phyloP scores from a whole-genome alignment of 148 eudicot species.

The Fallopia convolvulus region DNA sequence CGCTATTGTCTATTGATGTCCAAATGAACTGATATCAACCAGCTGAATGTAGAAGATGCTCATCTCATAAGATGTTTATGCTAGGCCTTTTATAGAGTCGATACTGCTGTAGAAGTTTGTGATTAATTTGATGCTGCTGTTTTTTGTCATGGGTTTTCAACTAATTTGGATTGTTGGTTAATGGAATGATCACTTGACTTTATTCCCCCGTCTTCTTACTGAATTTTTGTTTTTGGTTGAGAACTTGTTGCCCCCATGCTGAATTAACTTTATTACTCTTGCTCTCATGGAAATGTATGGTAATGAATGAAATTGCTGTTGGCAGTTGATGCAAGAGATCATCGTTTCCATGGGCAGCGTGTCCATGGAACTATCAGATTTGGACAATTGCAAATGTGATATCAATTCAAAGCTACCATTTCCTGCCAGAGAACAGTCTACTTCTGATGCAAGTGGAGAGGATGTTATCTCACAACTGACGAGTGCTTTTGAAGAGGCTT shows the following conservation, averaged over 20 bases:
- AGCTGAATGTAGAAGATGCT: not conserved
- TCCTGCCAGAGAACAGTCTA: constrained; percentile 14
- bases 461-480: constrained; percentile 35
- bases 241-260: not conserved
- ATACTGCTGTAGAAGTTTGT: not conserved
- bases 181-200: not conserved
- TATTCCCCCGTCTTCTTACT: not conserved
- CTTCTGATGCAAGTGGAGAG: constrained; percentile 14
- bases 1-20: not conserved
- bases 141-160: not conserved
- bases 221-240: not conserved
- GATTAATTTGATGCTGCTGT: not conserved
- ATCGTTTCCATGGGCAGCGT: not conserved
- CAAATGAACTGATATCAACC: not conserved
- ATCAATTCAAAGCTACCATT: constrained; percentile 18
- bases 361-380: not conserved
- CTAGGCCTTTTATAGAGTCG: not conserved
- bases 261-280: not conserved
- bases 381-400: constrained; percentile 18
- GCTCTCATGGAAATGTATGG: not conserved
- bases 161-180: not conserved
- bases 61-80: not conserved
- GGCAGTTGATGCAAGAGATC: not conserved
- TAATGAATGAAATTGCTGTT: not conserved
- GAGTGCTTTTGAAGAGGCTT: constrained; percentile 23